These are phyloP conservation scores for Pichia kluyveri DNA, from an alignment of 805 yeast genomes.

Conservation along the genomic window DNA sequence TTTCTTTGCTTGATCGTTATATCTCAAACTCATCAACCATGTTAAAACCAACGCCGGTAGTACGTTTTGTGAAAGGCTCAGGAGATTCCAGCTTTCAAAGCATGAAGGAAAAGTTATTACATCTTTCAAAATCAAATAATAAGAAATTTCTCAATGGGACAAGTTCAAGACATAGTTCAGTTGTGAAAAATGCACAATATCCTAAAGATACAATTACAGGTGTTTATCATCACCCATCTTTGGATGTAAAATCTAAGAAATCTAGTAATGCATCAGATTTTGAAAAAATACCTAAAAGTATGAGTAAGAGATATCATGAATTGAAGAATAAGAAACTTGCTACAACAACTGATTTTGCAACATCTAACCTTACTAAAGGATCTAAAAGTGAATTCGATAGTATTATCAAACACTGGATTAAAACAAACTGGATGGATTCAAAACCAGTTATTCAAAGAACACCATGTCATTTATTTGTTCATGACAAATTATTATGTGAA, in stretches of 20 bases:
- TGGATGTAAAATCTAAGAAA: neutral
- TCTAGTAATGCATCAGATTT: neutral
- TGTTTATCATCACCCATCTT: conserved; percentile 1
- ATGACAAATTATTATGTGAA: conserved; percentile 18
- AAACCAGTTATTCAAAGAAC: conserved; percentile 9
- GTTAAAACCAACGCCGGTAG: neutral
- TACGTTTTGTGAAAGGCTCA: neutral
- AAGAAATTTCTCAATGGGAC: neutral
- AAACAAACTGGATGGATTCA: conserved; percentile 14
- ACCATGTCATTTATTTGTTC: conserved; percentile 20
- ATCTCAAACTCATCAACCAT: neutral
- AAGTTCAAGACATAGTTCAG: conserved; percentile 1
- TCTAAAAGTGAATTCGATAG: conserved; percentile 15
- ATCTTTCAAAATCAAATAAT: neutral
- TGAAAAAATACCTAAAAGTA: conserved; percentile 2
- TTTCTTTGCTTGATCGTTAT: too few relatives aligned
- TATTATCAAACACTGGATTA: conserved; percentile 19
- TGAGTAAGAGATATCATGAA: neutral
- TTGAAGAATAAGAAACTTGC: neutral
- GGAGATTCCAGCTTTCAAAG: neutral
- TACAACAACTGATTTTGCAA: conserved; percentile 1
- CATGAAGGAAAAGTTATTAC: neutral
- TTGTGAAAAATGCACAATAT: neutral
- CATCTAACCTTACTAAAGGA: conserved; percentile 1
- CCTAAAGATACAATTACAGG: conserved; percentile 1